Conservation (phyloP, 805 yeast species). For the Henningerozyma blattae region DNA sequence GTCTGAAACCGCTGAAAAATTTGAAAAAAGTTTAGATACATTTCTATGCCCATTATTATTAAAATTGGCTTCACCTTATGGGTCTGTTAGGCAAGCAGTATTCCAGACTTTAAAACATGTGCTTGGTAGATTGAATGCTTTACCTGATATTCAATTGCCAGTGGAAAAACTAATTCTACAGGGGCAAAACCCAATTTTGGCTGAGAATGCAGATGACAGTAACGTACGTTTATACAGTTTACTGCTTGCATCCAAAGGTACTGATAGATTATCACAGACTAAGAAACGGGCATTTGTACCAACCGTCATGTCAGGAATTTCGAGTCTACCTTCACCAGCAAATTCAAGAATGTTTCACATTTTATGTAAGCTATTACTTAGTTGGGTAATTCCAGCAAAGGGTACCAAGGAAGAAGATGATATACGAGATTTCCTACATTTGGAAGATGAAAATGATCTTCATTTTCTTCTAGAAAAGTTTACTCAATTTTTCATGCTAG, state of each 20-base stretch:
- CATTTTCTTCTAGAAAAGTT: conserved; percentile 35
- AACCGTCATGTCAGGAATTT: conserved; percentile 34
- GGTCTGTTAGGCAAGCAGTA: conserved; percentile 54
- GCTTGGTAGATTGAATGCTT: conserved; percentile 51
- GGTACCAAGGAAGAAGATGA: conserved; percentile 32
- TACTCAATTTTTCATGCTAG: conserved; percentile 44
- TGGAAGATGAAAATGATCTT: conserved; percentile 31
- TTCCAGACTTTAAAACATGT: conserved; percentile 55
- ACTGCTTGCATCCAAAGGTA: conserved; percentile 54
- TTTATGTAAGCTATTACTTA: conserved; percentile 39
- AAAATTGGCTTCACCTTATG: conserved; percentile 63
- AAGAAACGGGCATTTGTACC: conserved; percentile 34
- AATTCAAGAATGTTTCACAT: conserved; percentile 53
- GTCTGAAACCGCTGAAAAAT: conserved; percentile 53
- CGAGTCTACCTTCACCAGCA: conserved; percentile 24
- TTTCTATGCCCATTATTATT: conserved; percentile 70
- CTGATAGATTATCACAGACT: conserved; percentile 39
- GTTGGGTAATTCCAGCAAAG: conserved; percentile 38
- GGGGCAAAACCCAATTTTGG: conserved; percentile 41
- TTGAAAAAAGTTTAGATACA: conserved; percentile 44
- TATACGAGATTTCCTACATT: conserved; percentile 24
- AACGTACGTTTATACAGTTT: conserved; percentile 51
- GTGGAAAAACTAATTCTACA: conserved; percentile 49
- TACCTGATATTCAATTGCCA: conserved; percentile 49
- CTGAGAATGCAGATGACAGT: conserved; percentile 28